Conservation (phyloP, 495 filamentous ascomycete species). For the Geopyxis carbonaria region DNA sequence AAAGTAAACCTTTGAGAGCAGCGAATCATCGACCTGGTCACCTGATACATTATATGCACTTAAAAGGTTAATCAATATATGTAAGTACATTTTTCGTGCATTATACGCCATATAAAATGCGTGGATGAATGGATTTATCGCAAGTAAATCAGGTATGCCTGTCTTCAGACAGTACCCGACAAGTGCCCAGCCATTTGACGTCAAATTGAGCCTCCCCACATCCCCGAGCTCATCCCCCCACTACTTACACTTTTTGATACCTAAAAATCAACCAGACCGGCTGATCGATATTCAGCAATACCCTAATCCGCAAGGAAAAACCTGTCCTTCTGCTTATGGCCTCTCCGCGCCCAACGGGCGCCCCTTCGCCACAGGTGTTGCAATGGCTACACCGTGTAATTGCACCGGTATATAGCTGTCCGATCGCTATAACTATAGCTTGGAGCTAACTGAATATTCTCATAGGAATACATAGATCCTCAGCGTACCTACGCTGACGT, state of each 20-base stretch:
- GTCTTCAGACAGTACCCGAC: neutral
- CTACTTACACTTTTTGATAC: no score
- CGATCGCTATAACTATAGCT: neutral
- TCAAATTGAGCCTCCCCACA: neutral
- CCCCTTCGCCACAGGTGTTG: constrained; percentile 42
- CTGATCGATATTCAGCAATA: no score
- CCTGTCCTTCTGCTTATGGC: constrained; percentile 6
- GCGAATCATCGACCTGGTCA: no score
- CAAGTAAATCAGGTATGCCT: neutral
- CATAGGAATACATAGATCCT: constrained; percentile 78
- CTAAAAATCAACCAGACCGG: no score
- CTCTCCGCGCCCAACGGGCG: constrained; percentile 8
- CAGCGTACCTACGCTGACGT: constrained; percentile 87
- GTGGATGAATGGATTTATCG: neutral
- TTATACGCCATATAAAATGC: neutral
- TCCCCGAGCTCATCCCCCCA: neutral
- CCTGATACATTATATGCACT: no score
- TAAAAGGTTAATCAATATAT: no score
- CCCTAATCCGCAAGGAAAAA: neutral
- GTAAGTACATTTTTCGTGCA: neutral
- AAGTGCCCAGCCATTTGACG: neutral
- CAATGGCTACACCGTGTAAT: constrained; percentile 91
- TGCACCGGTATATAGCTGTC: constrained; percentile 40
- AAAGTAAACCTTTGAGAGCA: no score
- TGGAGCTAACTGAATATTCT: constrained; percentile 6